Evolutionary conservation across 2,329 filamentous ascomycete species (phyloP), one percentile per base, ranked within the genome.

Genomic region (Paraconiothyrium sp.): DNA sequence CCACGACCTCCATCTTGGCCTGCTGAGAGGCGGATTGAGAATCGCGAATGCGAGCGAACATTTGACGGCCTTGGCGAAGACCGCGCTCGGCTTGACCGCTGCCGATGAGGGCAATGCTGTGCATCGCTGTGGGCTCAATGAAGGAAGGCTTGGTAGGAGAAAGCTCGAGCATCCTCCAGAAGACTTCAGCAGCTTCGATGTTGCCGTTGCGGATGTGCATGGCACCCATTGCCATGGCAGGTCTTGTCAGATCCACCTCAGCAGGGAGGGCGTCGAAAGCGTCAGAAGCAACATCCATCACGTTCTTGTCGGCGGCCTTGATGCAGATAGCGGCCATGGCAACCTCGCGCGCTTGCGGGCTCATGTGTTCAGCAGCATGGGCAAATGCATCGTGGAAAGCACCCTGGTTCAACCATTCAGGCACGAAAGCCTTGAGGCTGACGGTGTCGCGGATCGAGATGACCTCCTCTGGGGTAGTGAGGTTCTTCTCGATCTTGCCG

Each of bases 91-190:
- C 87, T 72, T 93, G 90, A 46, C 93, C 93, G 65, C 92, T 92
- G 57, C 92, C 91, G 74, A 98, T 91, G 78, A 98, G 84, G 51
- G 93, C 92, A 60, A 97, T 88, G 14, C 92, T 89, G 73, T 94
- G 97, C 93, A 97, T 97, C 60, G 92, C 88, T 13, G 93, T 91
- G 27, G 93, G 92, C 81, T 97, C 93, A 64, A 97, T 91, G 78
- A 96, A 90, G 37, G 88, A 85, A 55, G 85, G 82, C 72, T 88
- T 84, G 61, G 88, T 85, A 2, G 89, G 85, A 43, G 83, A 85
- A 65, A 85, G 88, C 57, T 84, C 82, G 46, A 97, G 83, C 59
- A 92, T 84, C 57, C 88, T 86, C 93, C 94, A 97, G 81, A 93
- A 94, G 66, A 89, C 86, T 66, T 90, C 87, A 54, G 94, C 94